Evolutionary conservation across 352 stramenopile species (phyloP), one percentile per base, ranked within the genome.

Genomic region (Pythium apleroticum): DNA sequence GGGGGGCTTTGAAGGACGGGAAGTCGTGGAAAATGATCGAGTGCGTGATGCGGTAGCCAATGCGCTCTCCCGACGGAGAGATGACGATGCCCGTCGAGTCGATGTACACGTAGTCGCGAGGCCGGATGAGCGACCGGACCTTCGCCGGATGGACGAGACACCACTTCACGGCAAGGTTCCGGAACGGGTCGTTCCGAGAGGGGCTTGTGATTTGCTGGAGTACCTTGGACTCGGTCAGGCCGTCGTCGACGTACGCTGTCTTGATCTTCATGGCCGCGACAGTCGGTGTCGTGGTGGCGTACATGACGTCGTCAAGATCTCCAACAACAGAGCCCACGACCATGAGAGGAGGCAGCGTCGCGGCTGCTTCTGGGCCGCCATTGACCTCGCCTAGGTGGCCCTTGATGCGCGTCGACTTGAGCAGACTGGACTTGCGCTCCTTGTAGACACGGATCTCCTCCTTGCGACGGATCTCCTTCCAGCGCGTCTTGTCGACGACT

Each of bases 11-110:
- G 37, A 63, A 53, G 11, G 74, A 65, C 0, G 69, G 70, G 25
- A 74, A 61, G 0, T 59, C 69, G 14, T 75, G 66, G 2, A 88
- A 45, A 1, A 76, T 66, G 2, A 88, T 41, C 11, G 75, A 86
- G 49, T 88, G 72, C 37, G 55, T 66, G 35, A 84, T 71, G 60
- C 78, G 70, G 55, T 77, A 86, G 5, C 77, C 79, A 45, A 84
- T 80, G n/a, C 69, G 73, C 45, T 88, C 76, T 0, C 71, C 71
- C 0, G 58, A 77, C 2, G 58, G 69, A 1, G 72, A 65, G 19
- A 64, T 75, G 39, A 64, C 43, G 33, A 64, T 64, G 57, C 78
- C 76, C 3, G 76, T 81, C 35, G 68, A 78, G 25, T 86, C 76
- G 10, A 89, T 39, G 33, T 69, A 77, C 0, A 80, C 65, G n/a